phyloP scores from a whole-genome alignment of 2,329 filamentous ascomycete species.

The Aspergillus sp. region DNA sequence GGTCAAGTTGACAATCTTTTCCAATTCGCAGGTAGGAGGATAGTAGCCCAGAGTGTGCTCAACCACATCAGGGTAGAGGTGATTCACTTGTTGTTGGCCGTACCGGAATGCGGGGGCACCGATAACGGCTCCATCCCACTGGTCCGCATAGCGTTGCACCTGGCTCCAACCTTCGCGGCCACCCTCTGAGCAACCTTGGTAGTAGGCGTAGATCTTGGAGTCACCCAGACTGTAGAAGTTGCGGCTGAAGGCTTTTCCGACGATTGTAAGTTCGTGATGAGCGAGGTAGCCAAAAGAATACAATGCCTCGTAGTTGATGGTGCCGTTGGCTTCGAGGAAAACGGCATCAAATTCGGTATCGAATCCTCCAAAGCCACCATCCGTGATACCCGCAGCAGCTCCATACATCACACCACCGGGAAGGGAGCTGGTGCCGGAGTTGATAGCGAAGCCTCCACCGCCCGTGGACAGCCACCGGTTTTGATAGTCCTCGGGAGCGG shows the following conservation, averaged over 20 bases:
- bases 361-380: conserved; percentile 50
- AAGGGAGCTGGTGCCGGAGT: background rate
- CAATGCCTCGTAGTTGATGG: conserved; percentile 36
- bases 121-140: conserved; percentile 50
- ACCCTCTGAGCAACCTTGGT: conserved; percentile 58
- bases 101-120: conserved; percentile 53
- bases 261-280: conserved; percentile 52
- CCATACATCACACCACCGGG: conserved; percentile 48
- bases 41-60: conserved; percentile 47
- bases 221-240: conserved; percentile 41
- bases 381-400: conserved; percentile 44
- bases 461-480: conserved; percentile 50
- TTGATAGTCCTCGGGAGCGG: conserved; percentile 33
- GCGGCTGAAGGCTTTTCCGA: conserved; percentile 49
- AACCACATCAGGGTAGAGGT: conserved; percentile 41
- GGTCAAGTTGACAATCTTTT: conserved; percentile 52
- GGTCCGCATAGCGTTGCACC: conserved; percentile 52
- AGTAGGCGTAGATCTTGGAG: conserved; percentile 48
- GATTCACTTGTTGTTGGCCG: conserved; percentile 47
- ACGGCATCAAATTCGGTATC: background rate
- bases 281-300: conserved; percentile 49
- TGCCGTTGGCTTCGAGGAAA: conserved; percentile 48
- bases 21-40: conserved; percentile 40
- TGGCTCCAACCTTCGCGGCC: conserved; percentile 56
- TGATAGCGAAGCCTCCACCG: conserved; percentile 25